Percentiles rank a stretch among this genome's conserved stretches.
Evolutionary conservation across 2,329 filamentous ascomycete species (phyloP).

Genomic region (Amauroascus verrucosus): DNA sequence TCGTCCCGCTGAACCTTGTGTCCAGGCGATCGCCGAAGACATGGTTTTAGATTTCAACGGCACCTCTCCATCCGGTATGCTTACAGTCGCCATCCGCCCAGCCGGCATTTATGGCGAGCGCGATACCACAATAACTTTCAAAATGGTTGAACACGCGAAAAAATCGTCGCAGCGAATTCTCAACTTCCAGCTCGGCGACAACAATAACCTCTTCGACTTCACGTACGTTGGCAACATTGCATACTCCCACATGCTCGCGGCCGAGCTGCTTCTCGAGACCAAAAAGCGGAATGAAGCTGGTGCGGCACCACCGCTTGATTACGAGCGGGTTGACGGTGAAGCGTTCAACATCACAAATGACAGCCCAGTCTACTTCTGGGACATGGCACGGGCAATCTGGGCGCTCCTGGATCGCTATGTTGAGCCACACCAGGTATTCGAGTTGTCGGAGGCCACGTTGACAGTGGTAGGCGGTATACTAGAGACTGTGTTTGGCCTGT

Average conservation of each 20-base stretch:
- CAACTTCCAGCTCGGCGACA: conserved; percentile 59
- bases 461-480: conserved; percentile 33
- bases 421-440: conserved; percentile 34
- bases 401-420: conserved; percentile 35
- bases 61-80: conserved; percentile 46
- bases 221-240: conserved; percentile 60
- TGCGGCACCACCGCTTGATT: conserved; percentile 53
- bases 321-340: conserved; percentile 71
- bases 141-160: conserved; percentile 61
- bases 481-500: conserved; percentile 34
- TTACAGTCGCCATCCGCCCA: conserved; percentile 73
- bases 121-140: conserved; percentile 65
- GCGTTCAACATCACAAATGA: conserved; percentile 88
- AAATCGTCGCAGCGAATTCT: conserved; percentile 45
- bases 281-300: conserved; percentile 34
- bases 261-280: conserved; percentile 51
- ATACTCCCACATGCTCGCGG: conserved; percentile 74
- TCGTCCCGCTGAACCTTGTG: not conserved
- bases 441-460: conserved; percentile 33
- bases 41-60: conserved; percentile 69
- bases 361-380: conserved; percentile 81
- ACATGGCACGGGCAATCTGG: conserved; percentile 74
- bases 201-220: conserved; percentile 60
- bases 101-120: conserved; percentile 86
- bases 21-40: conserved; percentile 65